Conservation (phyloP, 2,329 filamentous ascomycete genomes). For the Penicillium sp. region DNA sequence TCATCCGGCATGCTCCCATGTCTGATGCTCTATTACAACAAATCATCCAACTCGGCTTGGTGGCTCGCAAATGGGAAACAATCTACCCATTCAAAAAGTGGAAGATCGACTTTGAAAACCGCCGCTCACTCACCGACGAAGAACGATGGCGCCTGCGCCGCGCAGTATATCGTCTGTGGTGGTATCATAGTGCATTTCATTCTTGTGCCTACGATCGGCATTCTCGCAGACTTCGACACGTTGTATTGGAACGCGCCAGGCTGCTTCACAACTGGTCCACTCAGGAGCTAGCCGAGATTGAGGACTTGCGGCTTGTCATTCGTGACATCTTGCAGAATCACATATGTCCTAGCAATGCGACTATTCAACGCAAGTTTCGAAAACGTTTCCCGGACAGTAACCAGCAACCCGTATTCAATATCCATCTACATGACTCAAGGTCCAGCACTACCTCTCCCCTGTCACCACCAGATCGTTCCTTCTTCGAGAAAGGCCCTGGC, state of each 20-base stretch:
- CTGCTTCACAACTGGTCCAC: conserved; percentile 59
- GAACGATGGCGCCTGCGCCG: conserved; percentile 54
- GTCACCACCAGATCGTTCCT: neutral
- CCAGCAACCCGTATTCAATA: conserved; percentile 51
- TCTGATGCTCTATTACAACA: conserved; percentile 55
- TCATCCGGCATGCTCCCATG: conserved; percentile 51
- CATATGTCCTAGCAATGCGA: conserved; percentile 60
- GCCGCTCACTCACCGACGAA: conserved; percentile 49
- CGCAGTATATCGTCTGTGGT: conserved; percentile 59
- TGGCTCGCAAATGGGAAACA: conserved; percentile 57
- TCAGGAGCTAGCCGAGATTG: conserved; percentile 55
- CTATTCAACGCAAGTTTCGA: conserved; percentile 56
- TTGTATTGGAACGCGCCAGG: conserved; percentile 51
- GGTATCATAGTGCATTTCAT: conserved; percentile 58
- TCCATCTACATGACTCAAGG: conserved; percentile 49
- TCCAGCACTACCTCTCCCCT: conserved; percentile 18
- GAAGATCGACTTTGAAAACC: conserved; percentile 55
- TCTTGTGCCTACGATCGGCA: conserved; percentile 50
- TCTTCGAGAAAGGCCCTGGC: conserved; percentile 10
- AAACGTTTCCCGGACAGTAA: conserved; percentile 52
- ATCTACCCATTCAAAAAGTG: conserved; percentile 63
- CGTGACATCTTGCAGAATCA: conserved; percentile 55
- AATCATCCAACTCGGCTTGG: conserved; percentile 51
- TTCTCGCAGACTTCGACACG: conserved; percentile 45
- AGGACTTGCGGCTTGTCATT: conserved; percentile 55